phyloP scores from a whole-genome alignment of 805 yeast genomes.

The Cyberlindnera euphorbiae region DNA sequence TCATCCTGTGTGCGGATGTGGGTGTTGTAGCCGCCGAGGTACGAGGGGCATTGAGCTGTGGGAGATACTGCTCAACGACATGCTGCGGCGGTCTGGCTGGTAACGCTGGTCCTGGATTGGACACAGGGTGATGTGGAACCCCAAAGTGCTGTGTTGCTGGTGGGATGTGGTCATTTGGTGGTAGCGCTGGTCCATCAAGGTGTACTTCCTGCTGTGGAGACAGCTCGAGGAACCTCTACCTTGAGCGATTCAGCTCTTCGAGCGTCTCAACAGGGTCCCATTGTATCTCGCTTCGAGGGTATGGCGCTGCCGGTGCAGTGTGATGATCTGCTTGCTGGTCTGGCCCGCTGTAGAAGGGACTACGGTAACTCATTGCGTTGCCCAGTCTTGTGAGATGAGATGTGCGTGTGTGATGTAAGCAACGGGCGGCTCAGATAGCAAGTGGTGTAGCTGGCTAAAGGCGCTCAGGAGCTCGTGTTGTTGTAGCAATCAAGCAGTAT shows the following conservation, averaged over 20 bases:
- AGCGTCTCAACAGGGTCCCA: constrained; percentile 21
- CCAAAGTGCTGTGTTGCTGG: background rate
- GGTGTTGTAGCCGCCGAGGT: constrained; percentile 3
- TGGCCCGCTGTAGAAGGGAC: background rate
- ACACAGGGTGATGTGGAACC: background rate
- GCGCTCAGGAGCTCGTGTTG: too few species aligned
- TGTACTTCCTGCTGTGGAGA: too few species aligned
- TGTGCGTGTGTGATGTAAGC: background rate
- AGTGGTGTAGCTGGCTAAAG: background rate
- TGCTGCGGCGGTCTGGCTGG: constrained; percentile 22
- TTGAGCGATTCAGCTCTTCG: constrained; percentile 15
- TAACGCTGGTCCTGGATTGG: constrained; percentile 19
- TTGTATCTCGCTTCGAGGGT: constrained; percentile 10
- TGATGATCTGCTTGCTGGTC: background rate
- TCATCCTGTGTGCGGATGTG: too few species aligned
- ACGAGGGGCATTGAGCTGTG: constrained; percentile 1
- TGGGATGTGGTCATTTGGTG: too few species aligned
- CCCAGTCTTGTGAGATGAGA: background rate
- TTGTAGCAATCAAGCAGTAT: too few species aligned
- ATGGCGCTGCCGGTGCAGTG: too few species aligned
- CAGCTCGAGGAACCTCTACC: constrained; percentile 4
- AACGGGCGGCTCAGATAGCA: background rate
- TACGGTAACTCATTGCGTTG: constrained; percentile 9
- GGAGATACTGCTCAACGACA: constrained; percentile 17
- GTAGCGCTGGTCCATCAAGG: too few species aligned